Evolutionary conservation across 2,329 filamentous ascomycete genomes (phyloP).

Genomic region (Beauveria medogensis): DNA sequence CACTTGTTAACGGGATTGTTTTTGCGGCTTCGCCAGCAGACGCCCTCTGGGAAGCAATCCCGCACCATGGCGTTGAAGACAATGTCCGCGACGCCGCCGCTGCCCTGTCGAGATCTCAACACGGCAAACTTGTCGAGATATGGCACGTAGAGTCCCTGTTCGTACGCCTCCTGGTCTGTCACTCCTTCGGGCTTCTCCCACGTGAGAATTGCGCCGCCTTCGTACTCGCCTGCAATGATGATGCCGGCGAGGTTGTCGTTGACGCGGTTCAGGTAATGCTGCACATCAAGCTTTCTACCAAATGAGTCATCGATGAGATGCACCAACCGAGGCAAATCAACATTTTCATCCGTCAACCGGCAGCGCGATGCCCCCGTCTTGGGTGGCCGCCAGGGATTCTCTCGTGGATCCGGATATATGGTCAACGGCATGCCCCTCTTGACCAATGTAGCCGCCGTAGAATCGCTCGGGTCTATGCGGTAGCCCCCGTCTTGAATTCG

Average conservation of each 20-base stretch:
- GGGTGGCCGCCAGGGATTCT: conserved; percentile 60
- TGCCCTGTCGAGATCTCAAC: conserved; percentile 77
- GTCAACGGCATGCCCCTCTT: conserved; percentile 88
- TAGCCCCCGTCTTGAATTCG: conserved; percentile 43
- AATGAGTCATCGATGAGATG: conserved; percentile 94
- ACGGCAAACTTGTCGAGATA: conserved; percentile 98
- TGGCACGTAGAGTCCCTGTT: conserved; percentile 63
- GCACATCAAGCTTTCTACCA: conserved; percentile 70
- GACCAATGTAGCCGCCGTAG: conserved; percentile 62
- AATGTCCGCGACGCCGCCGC: conserved; percentile 86
- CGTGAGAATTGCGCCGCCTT: conserved; percentile 88
- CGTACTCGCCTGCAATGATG: conserved; percentile 93
- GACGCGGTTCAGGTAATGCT: conserved; percentile 76
- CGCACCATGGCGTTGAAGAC: conserved; percentile 95
- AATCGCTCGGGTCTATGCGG: conserved; percentile 16
- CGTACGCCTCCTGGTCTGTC: conserved; percentile 44
- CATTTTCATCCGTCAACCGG: conserved; percentile 67
- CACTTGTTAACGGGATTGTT: conserved; percentile 97
- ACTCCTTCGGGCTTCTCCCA: conserved; percentile 73
- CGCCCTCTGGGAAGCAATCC: conserved; percentile 76
- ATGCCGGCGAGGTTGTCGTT: conserved; percentile 76
- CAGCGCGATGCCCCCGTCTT: conserved; percentile 51
- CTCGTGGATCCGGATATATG: conserved; percentile 69
- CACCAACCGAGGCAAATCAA: conserved; percentile 76
- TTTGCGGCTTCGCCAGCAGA: conserved; percentile 85